Evolutionary conservation across 2,329 filamentous ascomycete genomes (phyloP).

Genomic region (Ophiognomonia clavigignenti-juglandacearum): DNA sequence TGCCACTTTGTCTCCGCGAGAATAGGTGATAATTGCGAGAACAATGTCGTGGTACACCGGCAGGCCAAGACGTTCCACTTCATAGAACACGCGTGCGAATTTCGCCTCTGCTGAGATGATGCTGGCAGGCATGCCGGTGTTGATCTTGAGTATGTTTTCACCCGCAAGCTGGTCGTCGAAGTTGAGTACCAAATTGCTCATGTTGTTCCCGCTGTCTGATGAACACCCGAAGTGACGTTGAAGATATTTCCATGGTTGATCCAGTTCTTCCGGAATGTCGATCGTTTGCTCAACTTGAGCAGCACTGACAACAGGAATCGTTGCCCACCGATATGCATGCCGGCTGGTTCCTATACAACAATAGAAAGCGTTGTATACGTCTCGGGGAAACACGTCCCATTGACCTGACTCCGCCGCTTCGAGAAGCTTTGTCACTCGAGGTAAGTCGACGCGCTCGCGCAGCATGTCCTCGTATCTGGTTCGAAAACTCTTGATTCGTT

Average conservation of each 20-base stretch:
- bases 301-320: conserved; percentile 27
- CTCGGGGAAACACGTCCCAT: conserved; percentile 23
- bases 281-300: conserved; percentile 28
- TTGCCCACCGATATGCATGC: conserved; percentile 31
- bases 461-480: conserved; percentile 19
- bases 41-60: conserved; percentile 26
- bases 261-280: conserved; percentile 26
- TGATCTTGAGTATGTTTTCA: conserved; percentile 25
- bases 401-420: conserved; percentile 20
- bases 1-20: conserved; percentile 16
- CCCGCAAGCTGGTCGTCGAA: conserved; percentile 24
- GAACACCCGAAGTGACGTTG: conserved; percentile 26
- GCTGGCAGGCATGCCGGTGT: conserved; percentile 23
- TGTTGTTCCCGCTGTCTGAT: conserved; percentile 28
- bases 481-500: conserved; percentile 20
- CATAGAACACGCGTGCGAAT: conserved; percentile 26
- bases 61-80: conserved; percentile 24
- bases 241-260: conserved; percentile 26
- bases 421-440: conserved; percentile 20
- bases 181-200: conserved; percentile 27
- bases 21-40: conserved; percentile 21
- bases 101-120: conserved; percentile 26
- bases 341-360: conserved; percentile 26
- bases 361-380: conserved; percentile 30
- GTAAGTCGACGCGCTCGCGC: conserved; percentile 19